Conservation (phyloP, 306 rosid genomes). For the Ormosia semicastrata region DNA sequence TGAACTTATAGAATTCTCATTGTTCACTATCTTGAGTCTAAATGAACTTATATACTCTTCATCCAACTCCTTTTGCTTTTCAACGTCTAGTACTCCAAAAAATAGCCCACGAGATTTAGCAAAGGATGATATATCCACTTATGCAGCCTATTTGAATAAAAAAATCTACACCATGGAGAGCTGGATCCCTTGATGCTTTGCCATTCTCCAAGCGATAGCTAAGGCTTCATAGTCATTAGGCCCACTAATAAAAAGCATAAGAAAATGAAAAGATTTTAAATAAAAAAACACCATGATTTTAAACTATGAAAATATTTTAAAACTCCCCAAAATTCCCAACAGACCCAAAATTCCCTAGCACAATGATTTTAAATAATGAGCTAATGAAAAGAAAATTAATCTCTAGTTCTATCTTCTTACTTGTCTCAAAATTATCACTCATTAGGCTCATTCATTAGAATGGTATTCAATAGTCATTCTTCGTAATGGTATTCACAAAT, state of each 20-base stretch:
- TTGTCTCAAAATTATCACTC: too few relatives aligned
- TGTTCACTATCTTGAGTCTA: conserved; percentile 20
- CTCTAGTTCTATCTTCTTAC: too few relatives aligned
- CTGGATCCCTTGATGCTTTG: conserved; percentile 33
- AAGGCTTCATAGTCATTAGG: conserved; percentile 69
- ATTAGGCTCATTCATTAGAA: too few relatives aligned
- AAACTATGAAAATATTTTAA: too few relatives aligned
- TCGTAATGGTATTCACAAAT: too few relatives aligned
- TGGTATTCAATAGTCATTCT: too few relatives aligned
- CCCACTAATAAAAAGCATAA: conserved; percentile 39
- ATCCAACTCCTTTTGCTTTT: conserved; percentile 37
- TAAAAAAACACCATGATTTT: too few relatives aligned
- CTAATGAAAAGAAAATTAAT: too few relatives aligned
- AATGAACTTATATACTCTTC: conserved; percentile 44
- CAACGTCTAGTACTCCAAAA: neutral
- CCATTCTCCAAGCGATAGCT: conserved; percentile 59
- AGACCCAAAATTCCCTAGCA: too few relatives aligned
- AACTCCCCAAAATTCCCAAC: too few relatives aligned
- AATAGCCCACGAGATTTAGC: neutral
- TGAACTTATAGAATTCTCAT: conserved; percentile 19
- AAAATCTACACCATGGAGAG: conserved; percentile 43
- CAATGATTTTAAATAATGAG: too few relatives aligned
- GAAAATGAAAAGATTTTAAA: too few relatives aligned
- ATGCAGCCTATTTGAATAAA: conserved; percentile 18
- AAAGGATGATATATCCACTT: neutral